phyloP scores from a whole-genome alignment of 345 rosid genomes.

The Arabidopsis thaliana region DNA sequence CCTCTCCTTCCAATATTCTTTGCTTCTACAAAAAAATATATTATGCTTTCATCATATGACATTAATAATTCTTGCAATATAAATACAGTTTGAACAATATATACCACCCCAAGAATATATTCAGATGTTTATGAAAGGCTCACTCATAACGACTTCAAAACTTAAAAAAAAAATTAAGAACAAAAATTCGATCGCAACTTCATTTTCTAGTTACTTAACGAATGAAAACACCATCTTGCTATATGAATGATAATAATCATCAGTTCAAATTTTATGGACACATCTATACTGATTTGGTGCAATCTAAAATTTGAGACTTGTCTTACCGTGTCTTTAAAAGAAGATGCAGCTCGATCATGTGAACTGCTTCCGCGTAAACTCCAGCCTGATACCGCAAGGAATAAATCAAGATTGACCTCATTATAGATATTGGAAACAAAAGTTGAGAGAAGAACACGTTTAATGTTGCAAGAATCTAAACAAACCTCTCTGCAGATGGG shows the following conservation, averaged over 20 bases:
- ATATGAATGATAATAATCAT: neutral
- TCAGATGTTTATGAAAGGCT: neutral
- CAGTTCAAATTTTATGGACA: neutral
- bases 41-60: neutral
- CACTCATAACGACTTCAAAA: neutral
- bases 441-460: neutral
- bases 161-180: neutral
- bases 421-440: conserved; percentile 4
- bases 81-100: neutral
- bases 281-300: conserved; percentile 13
- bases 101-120: neutral
- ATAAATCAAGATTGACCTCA: neutral
- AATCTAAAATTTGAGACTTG: conserved; percentile 16
- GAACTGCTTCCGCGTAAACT: conserved; percentile 73
- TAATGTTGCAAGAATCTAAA: conserved; percentile 28
- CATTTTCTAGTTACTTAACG: conserved; percentile 3
- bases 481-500: conserved; percentile 95
- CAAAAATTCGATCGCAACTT: neutral
- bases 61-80: neutral
- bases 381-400: conserved; percentile 56
- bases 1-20: conserved; percentile 79
- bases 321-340: conserved; percentile 68
- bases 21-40: conserved; percentile 59
- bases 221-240: neutral
- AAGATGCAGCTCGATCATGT: conserved; percentile 75